These are phyloP conservation scores for Lasiodiplodia citricola DNA, from an alignment of 2,329 filamentous ascomycete species.

Conservation along the genomic window DNA sequence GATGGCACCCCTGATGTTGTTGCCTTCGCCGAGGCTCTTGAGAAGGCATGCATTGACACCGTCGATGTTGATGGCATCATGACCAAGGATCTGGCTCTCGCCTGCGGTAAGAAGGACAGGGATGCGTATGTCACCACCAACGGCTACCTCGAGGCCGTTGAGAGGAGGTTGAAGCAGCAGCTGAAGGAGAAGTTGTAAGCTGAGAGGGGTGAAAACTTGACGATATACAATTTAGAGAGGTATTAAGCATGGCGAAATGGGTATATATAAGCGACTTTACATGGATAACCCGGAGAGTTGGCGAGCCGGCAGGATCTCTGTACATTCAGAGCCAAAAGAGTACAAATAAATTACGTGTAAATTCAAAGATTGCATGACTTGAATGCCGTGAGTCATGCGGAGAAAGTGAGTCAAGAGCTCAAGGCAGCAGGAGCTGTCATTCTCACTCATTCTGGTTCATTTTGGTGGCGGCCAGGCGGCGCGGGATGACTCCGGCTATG, in stretches of 20 bases:
- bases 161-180: conserved; percentile 81
- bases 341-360: background rate
- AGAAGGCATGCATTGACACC: conserved; percentile 92
- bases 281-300: background rate
- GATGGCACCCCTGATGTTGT: conserved; percentile 92
- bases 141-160: conserved; percentile 89
- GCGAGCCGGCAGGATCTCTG: background rate
- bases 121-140: conserved; percentile 88
- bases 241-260: background rate
- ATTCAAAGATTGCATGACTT: background rate
- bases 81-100: conserved; percentile 98
- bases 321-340: background rate
- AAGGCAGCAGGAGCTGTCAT: background rate
- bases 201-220: background rate
- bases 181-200: conserved; percentile 76
- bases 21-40: conserved; percentile 87
- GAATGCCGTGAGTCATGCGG: background rate
- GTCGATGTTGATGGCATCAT: conserved; percentile 95
- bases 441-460: background rate
- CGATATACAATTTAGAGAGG: background rate
- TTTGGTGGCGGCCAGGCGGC: conserved; percentile 1
- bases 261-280: background rate
- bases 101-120: conserved; percentile 84
- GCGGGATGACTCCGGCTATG: conserved; percentile 15
- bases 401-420: background rate